Evolutionary conservation across 148 eudicot species (phyloP), one percentile per base, ranked within the genome.

Genomic region (Rhododendron simsii): DNA sequence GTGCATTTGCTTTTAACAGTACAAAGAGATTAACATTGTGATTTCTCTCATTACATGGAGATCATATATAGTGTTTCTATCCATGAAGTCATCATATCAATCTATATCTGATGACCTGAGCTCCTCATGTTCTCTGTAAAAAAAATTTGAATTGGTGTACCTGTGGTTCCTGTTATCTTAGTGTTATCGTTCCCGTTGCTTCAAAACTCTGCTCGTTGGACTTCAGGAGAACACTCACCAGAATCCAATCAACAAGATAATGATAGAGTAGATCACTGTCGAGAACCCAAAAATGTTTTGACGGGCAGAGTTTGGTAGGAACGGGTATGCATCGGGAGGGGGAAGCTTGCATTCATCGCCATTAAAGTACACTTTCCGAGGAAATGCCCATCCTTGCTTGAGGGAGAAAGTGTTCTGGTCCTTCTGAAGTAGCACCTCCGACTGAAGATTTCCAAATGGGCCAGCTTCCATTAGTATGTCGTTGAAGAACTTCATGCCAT

Each of bases 301-400:
- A 41, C 74, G 86, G 14, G 92, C 93, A 26, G 91, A 87, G 87
- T 89, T 95, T 33, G 98, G 98, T 80, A 96, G 84, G 81, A 83
- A 91, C 0, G 98, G 98, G 85, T 91, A 96, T 1, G 92, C 39
- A 69, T 96, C 94, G 0, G 98, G 98, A 2, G 95, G 89, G 9
- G 98, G 98, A 82, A 96, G 87, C 92, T 87, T 90, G 83, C 98
- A 96, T 47, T 93, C 94, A 15, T 95, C 98, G 2, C 98, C 98
- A 80, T 95, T 96, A 89, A 96, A 96, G 87, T 96, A 93, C 67
- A 96, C 92, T 89, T 91, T 95, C 81, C 95, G 61, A 3, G 96
- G 98, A 73, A 96, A 96, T 2, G 96, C 98, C 98, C 98, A 96
- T 83, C 95, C 98, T 84, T 93, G 92, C 81, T 89, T 88, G 71